Evolutionary conservation across 768 basidiomycete genomes (phyloP).

Genomic region (Porphyrellus cyaneotinctus): DNA sequence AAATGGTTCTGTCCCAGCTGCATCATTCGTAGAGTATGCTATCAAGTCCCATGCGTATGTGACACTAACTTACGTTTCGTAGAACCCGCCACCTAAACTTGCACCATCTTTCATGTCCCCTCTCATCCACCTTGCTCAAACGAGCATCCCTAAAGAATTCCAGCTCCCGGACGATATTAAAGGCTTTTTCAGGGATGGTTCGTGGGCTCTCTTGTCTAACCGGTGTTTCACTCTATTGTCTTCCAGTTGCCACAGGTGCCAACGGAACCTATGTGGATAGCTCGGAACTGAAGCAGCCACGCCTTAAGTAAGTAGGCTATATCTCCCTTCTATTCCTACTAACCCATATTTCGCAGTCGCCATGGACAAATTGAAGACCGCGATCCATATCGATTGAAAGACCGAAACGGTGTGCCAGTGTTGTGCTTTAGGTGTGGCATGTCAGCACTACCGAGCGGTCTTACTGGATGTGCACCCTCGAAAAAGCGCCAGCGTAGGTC

Average conservation of each 20-base stretch:
- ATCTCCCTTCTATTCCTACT: conserved; percentile 3
- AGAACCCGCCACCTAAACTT: conserved; percentile 65
- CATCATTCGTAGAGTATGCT: conserved; percentile 57
- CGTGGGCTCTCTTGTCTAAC: conserved; percentile 25
- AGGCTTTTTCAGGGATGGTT: conserved; percentile 83
- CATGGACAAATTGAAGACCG: conserved; percentile 88
- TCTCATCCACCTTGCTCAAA: conserved; percentile 66
- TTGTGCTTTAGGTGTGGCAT: conserved; percentile 88
- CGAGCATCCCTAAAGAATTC: conserved; percentile 72
- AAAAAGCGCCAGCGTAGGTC: conserved; percentile 53
- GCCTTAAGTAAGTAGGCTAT: conserved; percentile 66
- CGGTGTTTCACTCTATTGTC: conserved; percentile 13
- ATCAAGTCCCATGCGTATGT: background rate
- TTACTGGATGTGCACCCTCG: conserved; percentile 50
- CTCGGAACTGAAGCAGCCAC: conserved; percentile 69
- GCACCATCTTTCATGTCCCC: conserved; percentile 67
- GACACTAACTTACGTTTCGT: conserved; percentile 11
- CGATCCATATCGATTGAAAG: conserved; percentile 82
- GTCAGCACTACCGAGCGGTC: conserved; percentile 61
- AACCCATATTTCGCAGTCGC: conserved; percentile 45
- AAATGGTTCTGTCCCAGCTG: conserved; percentile 81
- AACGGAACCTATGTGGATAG: conserved; percentile 83
- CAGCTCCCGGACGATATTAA: conserved; percentile 84
- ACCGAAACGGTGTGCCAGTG: conserved; percentile 78
- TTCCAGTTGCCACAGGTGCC: conserved; percentile 68